Base-by-base conservation (phyloP, 2,329 filamentous ascomycete species). In the Biscogniauxia mediterranea region DNA sequence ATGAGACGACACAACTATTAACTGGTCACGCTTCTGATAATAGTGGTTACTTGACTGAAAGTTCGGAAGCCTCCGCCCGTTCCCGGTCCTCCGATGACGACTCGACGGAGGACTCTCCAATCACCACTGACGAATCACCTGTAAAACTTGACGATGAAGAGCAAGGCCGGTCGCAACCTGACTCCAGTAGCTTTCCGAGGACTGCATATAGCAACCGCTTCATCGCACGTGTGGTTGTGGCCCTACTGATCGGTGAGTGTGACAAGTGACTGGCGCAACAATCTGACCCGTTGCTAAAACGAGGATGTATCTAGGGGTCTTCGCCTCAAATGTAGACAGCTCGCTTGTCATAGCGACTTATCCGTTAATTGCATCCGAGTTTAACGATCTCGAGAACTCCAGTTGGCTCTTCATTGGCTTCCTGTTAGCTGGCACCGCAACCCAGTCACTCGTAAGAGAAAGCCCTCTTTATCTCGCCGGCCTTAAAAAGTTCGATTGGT, bases 321-420 rank as follows among this genome's bases (percentile, higher is more conserved):
- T 91, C 64, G 82, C 90, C 13, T 82, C 83, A 9, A 87, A 88
- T 59, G 83, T 84, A 13, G 89, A 92, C 68, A 75, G 78, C 0
- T 87, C 85, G 1, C 76, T 91, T 0, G 81, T 91, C 0, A 76
- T 91, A 50, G 88, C 89, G 0, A 89, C 88, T 0, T 85, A 89
- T 61, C 82, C 83, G 1, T 78, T 78, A 2, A 85, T 88, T 57
- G 82, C 84, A 0, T 88, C 85, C 11, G 81, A 87, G 55, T 88
- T 88, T 66, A 76, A 81, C 58, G 77, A 79, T 46, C 69, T 88
- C 7, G 79, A 78, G 15, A 79, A 82, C 56, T 85, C 84, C 1
- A 84, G 80, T 60, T 85, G 85, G 83, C 69, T 86, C 9, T 80
- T 83, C 15, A 83, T 81, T 1, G 77, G 76, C 28, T 84, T 83